phyloP scores from a whole-genome alignment of 805 yeast species.

The Zygoascus flipseniorum region DNA sequence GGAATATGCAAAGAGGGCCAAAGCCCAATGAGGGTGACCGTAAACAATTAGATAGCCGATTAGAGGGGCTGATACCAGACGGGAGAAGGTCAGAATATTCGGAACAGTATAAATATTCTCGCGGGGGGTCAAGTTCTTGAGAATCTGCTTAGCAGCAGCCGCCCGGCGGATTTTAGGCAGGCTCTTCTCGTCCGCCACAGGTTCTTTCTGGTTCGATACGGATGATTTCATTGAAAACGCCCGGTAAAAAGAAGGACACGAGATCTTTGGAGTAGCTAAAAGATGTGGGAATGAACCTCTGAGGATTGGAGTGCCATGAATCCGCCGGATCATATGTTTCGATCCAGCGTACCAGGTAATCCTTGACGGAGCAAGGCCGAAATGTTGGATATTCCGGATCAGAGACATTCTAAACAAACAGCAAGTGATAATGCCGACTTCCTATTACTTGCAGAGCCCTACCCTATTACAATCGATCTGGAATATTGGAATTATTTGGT shows the following conservation, averaged over 20 bases:
- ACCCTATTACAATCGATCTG: too few relatives aligned
- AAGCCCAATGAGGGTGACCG: slow-evolving; percentile 55
- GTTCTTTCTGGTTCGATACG: not conserved
- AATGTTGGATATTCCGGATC: not conserved
- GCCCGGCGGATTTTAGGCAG: not conserved
- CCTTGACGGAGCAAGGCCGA: not conserved
- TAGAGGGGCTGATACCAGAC: slow-evolving; percentile 76
- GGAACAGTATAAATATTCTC: slow-evolving; percentile 78
- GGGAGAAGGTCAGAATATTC: slow-evolving; percentile 68
- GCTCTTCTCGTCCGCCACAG: not conserved
- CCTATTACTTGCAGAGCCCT: too few relatives aligned
- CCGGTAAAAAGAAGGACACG: too few relatives aligned
- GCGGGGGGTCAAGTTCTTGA: slow-evolving; percentile 1
- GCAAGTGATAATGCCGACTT: too few relatives aligned
- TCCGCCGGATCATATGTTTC: not conserved
- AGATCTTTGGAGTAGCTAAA: too few relatives aligned
- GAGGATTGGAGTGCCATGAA: not conserved
- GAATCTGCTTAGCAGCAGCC: not conserved
- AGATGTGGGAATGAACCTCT: not conserved
- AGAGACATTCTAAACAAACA: not conserved
- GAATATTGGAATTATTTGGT: too few relatives aligned
- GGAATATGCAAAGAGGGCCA: slow-evolving; percentile 70
- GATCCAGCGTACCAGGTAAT: not conserved
- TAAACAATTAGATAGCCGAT: slow-evolving; percentile 72
- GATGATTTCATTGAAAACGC: not conserved